phyloP scores from a whole-genome alignment of 2,329 filamentous ascomycete genomes.

The Xylaria sp. region DNA sequence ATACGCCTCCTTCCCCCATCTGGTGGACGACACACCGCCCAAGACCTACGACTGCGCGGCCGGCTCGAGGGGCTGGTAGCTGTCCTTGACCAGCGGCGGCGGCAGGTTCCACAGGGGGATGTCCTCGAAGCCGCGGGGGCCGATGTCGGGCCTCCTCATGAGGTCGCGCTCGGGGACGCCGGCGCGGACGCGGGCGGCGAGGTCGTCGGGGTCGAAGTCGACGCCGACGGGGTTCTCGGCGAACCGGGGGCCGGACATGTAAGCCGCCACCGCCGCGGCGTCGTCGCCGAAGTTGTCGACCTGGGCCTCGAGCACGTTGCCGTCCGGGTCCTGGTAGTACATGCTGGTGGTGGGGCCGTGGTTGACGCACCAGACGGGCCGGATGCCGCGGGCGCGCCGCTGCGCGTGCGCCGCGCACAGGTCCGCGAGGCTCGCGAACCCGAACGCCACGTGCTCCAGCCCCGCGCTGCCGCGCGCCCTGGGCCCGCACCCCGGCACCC shows the following conservation, averaged over 20 bases:
- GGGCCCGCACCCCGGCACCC: constrained; percentile 28
- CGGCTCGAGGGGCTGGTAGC: constrained; percentile 14
- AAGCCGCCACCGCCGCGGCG: constrained; percentile 42
- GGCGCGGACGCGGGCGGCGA: constrained; percentile 32
- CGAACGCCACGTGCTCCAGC: constrained; percentile 48
- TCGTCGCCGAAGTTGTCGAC: constrained; percentile 47
- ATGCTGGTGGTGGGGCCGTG: constrained; percentile 51
- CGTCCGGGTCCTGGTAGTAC: constrained; percentile 54
- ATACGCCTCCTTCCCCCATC: no score
- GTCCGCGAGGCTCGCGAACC: constrained; percentile 40
- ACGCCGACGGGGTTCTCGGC: constrained; percentile 46
- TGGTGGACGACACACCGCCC: no score
- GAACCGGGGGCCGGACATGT: constrained; percentile 43
- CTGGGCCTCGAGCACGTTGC: constrained; percentile 51
- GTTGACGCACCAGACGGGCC: constrained; percentile 48
- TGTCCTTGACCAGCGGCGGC: constrained; percentile 22
- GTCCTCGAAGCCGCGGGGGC: constrained; percentile 22
- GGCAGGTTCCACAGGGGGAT: constrained; percentile 13
- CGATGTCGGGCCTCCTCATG: constrained; percentile 32
- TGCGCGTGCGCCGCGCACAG: constrained; percentile 42
- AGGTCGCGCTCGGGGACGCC: constrained; percentile 33
- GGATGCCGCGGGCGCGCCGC: constrained; percentile 40
- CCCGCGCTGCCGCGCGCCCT: constrained; percentile 34
- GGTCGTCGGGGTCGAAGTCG: constrained; percentile 49
- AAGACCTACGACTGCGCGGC: no score